Conservation (phyloP, 495 filamentous ascomycete species). For the Xanthoparmelia taractica region DNA sequence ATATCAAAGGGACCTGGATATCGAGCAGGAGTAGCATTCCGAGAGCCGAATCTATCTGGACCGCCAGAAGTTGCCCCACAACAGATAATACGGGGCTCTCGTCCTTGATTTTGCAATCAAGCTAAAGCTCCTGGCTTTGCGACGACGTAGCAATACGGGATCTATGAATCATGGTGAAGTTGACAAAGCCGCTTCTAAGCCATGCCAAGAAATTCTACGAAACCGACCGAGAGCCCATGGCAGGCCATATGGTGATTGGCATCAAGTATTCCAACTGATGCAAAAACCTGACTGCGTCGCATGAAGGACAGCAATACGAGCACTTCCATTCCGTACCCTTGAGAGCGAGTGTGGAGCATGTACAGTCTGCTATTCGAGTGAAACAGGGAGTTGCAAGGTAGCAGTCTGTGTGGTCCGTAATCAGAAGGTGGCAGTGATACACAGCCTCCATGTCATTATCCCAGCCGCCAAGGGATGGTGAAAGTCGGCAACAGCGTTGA, state of each 20-base stretch:
- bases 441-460: not conserved
- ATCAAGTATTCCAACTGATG: not conserved
- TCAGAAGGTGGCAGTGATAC: not conserved
- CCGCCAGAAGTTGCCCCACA: not conserved
- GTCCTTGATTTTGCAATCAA: not conserved
- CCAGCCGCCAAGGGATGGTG: not conserved
- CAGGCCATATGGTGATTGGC: not conserved
- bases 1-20: not conserved
- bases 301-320: not conserved
- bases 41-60: not conserved
- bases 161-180: not conserved
- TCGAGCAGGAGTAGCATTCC: not conserved
- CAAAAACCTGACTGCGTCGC: not conserved
- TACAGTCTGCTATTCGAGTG: not conserved
- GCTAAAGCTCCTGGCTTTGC: no score
- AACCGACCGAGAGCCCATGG: not conserved
- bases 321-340: not conserved
- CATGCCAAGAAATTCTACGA: not conserved
- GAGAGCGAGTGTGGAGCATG: not conserved
- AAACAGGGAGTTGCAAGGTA: not conserved
- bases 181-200: not conserved
- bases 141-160: no score
- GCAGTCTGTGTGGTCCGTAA: not conserved
- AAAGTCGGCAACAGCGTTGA: not conserved
- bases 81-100: not conserved